These are phyloP conservation scores for Medicago lupulina DNA, from an alignment of 306 rosid species.

Conservation along the genomic window DNA sequence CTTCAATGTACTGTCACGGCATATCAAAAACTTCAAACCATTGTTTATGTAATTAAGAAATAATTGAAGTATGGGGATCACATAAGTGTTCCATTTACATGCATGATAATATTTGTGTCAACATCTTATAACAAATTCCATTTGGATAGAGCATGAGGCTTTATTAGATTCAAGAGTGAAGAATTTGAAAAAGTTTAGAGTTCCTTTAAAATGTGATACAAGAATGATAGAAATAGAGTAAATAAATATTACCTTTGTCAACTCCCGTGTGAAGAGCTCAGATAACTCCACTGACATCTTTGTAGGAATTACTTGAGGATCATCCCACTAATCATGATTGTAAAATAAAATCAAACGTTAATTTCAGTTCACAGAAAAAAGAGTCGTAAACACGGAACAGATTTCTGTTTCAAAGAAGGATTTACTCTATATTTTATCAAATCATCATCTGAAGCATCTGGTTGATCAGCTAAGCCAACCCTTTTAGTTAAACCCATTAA, in stretches of 20 bases:
- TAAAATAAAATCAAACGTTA: constrained; percentile 27
- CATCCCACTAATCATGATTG: constrained; percentile 78
- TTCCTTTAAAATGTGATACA: constrained; percentile 24
- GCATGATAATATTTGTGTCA: background rate
- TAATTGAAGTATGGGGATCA: constrained; percentile 17
- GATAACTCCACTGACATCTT: constrained; percentile 87
- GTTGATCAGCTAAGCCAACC: constrained; percentile 73
- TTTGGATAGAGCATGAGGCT: background rate
- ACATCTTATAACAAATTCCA: constrained; percentile 3
- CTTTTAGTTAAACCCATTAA: constrained; percentile 76
- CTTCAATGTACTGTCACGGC: constrained; percentile 85
- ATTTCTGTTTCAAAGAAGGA: constrained; percentile 35
- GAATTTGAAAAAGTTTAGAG: too few relatives aligned
- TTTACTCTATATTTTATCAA: constrained; percentile 90
- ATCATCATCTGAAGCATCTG: constrained; percentile 86
- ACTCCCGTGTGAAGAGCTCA: constrained; percentile 91
- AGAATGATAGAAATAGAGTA: constrained; percentile 43
- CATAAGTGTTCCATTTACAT: background rate
- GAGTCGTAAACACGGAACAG: constrained; percentile 11
- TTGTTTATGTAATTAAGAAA: constrained; percentile 21
- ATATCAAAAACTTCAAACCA: constrained; percentile 30
- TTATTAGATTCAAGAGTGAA: background rate
- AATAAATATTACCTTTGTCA: constrained; percentile 78
- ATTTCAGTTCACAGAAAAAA: constrained; percentile 19
- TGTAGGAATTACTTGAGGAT: constrained; percentile 87